These are phyloP conservation scores for Penicillium hesseltinei DNA, from an alignment of 2,329 filamentous ascomycete genomes.

Conservation along the genomic window DNA sequence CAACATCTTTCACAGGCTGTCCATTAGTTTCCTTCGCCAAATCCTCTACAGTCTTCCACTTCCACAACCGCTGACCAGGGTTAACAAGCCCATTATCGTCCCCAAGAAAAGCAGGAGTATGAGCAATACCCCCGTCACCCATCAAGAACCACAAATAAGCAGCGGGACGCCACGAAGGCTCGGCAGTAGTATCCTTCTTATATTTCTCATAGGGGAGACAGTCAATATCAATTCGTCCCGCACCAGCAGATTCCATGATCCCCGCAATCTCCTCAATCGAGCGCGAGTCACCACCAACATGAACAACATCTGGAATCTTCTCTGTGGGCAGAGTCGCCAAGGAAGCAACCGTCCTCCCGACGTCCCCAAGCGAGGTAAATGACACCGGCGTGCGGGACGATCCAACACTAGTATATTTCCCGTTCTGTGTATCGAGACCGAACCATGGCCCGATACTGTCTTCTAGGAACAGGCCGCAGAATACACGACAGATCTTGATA, in stretches of 20 bases:
- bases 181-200: conserved; percentile 22
- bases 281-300: conserved; percentile 12
- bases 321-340: conserved; percentile 20
- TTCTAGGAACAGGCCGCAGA: conserved; percentile 1
- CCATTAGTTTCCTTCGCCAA: conserved; percentile 28
- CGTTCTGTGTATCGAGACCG: conserved; percentile 27
- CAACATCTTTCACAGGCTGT: conserved; percentile 23
- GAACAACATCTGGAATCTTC: conserved; percentile 17
- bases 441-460: conserved; percentile 32
- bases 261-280: conserved; percentile 9
- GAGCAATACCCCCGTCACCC: conserved; percentile 32
- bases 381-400: conserved; percentile 23
- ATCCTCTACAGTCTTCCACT: conserved; percentile 31
- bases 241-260: conserved; percentile 11
- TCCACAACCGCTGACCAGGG: conserved; percentile 28
- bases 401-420: conserved; percentile 33
- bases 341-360: conserved; percentile 31
- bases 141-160: conserved; percentile 36
- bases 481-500: conserved; percentile 3
- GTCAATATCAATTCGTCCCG: conserved; percentile 7
- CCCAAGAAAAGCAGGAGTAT: conserved; percentile 20
- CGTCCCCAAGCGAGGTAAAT: conserved; percentile 34
- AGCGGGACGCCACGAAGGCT: conserved; percentile 25
- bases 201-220: conserved; percentile 21
- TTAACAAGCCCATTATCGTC: conserved; percentile 34